phyloP scores from a whole-genome alignment of 257 asterid species.

The Solanum clarkiae region DNA sequence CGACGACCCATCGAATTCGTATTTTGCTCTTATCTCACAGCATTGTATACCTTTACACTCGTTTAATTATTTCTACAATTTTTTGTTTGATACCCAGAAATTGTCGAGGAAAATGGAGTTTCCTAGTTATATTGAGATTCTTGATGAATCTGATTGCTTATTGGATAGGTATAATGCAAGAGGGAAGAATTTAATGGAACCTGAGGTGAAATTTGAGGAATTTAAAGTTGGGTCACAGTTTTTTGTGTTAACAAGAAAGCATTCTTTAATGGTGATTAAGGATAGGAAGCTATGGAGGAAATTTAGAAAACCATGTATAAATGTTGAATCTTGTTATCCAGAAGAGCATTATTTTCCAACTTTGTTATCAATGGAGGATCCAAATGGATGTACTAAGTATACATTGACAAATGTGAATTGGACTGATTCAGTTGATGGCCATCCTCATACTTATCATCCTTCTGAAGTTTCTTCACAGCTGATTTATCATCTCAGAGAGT shows the following conservation, averaged over 20 bases:
- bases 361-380: constrained; percentile 64
- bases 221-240: constrained; percentile 82
- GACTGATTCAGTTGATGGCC: constrained; percentile 71
- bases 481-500: constrained; percentile 52
- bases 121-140: constrained; percentile 58
- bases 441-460: constrained; percentile 80
- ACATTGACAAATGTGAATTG: constrained; percentile 81
- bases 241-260: constrained; percentile 51
- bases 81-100: constrained; percentile 48
- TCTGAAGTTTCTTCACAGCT: constrained; percentile 49
- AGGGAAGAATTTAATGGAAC: constrained; percentile 59
- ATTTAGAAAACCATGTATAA: constrained; percentile 56
- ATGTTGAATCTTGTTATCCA: constrained; percentile 70
- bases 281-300: constrained; percentile 84
- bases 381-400: constrained; percentile 41
- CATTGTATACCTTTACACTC: constrained; percentile 62
- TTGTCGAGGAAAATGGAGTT: constrained; percentile 35
- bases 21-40: constrained; percentile 52
- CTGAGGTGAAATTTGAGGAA: constrained; percentile 58
- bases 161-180: constrained; percentile 62
- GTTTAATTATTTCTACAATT: constrained; percentile 37
- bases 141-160: constrained; percentile 22
- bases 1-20: constrained; percentile 50
- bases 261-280: constrained; percentile 63
- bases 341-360: constrained; percentile 96